phyloP scores from a whole-genome alignment of 2,329 filamentous ascomycete genomes.

The Dendrostoma leiphaemia region DNA sequence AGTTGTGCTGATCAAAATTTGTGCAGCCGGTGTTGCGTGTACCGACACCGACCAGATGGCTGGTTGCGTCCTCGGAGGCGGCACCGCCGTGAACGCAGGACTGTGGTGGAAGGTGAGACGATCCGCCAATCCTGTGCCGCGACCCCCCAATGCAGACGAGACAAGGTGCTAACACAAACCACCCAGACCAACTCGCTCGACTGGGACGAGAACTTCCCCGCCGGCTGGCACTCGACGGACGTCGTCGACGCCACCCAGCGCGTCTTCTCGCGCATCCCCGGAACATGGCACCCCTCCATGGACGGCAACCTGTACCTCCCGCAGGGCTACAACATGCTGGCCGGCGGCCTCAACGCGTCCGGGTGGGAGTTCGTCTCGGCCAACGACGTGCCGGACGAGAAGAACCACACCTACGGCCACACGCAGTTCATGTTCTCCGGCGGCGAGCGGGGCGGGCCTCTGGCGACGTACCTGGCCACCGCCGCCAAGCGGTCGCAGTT shows the following conservation, averaged over 20 bases:
- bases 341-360: slow-evolving; percentile 53
- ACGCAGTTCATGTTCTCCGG: slow-evolving; percentile 66
- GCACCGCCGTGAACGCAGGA: slow-evolving; percentile 60
- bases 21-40: slow-evolving; percentile 53
- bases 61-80: slow-evolving; percentile 63
- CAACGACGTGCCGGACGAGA: slow-evolving; percentile 57
- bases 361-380: slow-evolving; percentile 61
- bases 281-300: slow-evolving; percentile 62
- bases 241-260: slow-evolving; percentile 57
- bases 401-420: slow-evolving; percentile 64
- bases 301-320: slow-evolving; percentile 68
- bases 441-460: slow-evolving; percentile 66
- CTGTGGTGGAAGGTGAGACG: slow-evolving; percentile 61
- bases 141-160: neutral
- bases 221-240: slow-evolving; percentile 67
- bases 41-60: slow-evolving; percentile 66
- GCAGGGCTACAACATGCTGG: slow-evolving; percentile 62
- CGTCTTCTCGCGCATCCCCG: slow-evolving; percentile 69
- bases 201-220: slow-evolving; percentile 71
- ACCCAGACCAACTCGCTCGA: slow-evolving; percentile 57
- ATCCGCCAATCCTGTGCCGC: slow-evolving; percentile 14
- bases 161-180: neutral
- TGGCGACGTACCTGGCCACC: slow-evolving; percentile 68
- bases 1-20: neutral
- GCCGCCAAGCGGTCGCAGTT: slow-evolving; percentile 62